Conservation (phyloP, 257 asterid species). For the Handroanthus guayacan region DNA sequence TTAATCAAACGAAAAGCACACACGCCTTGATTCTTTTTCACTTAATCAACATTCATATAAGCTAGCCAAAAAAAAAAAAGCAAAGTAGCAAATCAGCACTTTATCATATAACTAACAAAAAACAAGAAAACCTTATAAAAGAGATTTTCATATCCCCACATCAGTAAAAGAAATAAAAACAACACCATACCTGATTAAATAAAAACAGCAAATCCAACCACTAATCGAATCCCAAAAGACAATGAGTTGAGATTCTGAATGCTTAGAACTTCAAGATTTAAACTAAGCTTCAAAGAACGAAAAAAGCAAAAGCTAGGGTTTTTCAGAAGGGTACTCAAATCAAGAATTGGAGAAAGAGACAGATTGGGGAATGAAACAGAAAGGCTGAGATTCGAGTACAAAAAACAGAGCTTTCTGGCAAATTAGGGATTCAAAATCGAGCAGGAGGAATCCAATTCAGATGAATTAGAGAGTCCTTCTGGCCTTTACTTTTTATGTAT, state of each 20-base stretch:
- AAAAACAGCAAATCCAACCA: constrained; percentile 9
- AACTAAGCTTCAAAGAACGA: constrained; percentile 27
- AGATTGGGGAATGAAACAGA: not conserved
- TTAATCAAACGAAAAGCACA: not conserved
- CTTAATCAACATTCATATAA: not conserved
- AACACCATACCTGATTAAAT: constrained; percentile 35
- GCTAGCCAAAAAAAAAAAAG: not conserved
- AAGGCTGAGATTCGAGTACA: constrained; percentile 25
- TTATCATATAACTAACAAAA: not conserved
- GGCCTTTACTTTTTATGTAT: constrained; percentile 21
- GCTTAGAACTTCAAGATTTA: constrained; percentile 17
- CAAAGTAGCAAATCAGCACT: not conserved
- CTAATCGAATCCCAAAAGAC: constrained; percentile 9
- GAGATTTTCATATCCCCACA: constrained; percentile 14
- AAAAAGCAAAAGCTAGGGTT: constrained; percentile 43
- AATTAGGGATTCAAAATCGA: constrained; percentile 43
- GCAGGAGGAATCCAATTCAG: constrained; percentile 40
- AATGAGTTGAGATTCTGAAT: constrained; percentile 34
- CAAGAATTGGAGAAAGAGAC: constrained; percentile 17
- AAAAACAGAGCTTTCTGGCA: constrained; percentile 16
- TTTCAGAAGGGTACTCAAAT: constrained; percentile 31
- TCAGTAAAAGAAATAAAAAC: constrained; percentile 1
- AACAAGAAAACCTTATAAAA: not conserved
- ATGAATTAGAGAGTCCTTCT: constrained; percentile 27
- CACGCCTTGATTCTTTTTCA: not conserved